These are phyloP conservation scores for Tolypocladium ovalisporum DNA, from an alignment of 2,329 filamentous ascomycete genomes.

Conservation along the genomic window DNA sequence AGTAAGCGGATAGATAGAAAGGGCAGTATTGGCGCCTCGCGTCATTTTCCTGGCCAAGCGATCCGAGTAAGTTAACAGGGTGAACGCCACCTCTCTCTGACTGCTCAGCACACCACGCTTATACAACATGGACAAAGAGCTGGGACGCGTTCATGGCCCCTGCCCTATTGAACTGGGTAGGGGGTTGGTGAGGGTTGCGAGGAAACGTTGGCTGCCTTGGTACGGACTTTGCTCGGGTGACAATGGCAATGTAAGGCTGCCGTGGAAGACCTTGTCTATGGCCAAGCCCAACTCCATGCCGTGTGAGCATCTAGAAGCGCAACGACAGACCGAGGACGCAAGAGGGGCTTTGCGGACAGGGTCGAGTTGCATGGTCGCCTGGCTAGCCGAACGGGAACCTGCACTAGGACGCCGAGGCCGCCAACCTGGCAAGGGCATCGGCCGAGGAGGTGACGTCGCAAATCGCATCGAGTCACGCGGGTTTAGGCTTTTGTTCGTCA, in stretches of 20 bases:
- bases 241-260: neutral
- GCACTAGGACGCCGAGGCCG: neutral
- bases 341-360: neutral
- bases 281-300: neutral
- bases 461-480: neutral
- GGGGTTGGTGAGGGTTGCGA: no score
- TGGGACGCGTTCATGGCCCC: neutral
- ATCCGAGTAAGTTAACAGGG: neutral
- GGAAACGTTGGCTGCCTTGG: neutral
- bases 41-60: neutral
- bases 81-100: neutral
- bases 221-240: neutral
- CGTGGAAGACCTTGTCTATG: neutral
- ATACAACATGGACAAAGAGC: neutral
- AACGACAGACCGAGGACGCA: neutral
- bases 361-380: neutral
- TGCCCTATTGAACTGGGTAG: no score
- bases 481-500: neutral
- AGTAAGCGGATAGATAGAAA: neutral
- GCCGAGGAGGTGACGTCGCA: neutral
- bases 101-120: neutral
- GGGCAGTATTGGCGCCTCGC: neutral
- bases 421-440: neutral
- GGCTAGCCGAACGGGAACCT: neutral
- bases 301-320: neutral